A percentile compares a stretch with the other conserved stretches of the same genome.
Conservation (phyloP, 2,329 filamentous ascomycete genomes). For the Fusarium pseudoanthophilum region DNA sequence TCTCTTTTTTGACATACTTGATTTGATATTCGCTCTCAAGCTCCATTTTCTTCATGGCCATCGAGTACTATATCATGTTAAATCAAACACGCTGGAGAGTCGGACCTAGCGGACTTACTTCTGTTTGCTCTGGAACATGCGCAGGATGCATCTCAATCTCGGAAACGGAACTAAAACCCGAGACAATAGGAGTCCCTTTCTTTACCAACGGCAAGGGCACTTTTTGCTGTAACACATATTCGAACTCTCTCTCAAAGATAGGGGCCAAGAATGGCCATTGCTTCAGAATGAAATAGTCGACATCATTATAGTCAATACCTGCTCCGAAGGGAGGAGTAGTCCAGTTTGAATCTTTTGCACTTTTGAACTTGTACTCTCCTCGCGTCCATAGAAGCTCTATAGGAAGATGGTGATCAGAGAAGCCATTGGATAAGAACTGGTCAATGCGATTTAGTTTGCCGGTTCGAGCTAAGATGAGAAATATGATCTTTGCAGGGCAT, state of each 20-base stretch:
- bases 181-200: neutral
- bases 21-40: neutral
- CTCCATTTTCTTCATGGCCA: neutral
- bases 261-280: neutral
- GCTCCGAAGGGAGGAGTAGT: neutral
- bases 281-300: neutral
- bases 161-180: neutral
- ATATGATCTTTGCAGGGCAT: neutral
- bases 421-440: neutral
- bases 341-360: neutral
- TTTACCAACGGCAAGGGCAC: neutral
- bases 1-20: neutral
- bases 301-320: neutral
- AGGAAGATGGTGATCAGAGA: neutral
- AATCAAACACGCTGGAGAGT: neutral
- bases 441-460: neutral
- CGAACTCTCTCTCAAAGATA: neutral
- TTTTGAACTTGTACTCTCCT: neutral
- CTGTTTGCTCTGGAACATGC: neutral
- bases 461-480: neutral
- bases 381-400: neutral
- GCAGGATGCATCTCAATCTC: neutral
- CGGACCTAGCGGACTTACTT: neutral
- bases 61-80: neutral
- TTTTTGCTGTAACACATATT: neutral